Conservation (phyloP, 257 asterid genomes). For the Coffea canephora region DNA sequence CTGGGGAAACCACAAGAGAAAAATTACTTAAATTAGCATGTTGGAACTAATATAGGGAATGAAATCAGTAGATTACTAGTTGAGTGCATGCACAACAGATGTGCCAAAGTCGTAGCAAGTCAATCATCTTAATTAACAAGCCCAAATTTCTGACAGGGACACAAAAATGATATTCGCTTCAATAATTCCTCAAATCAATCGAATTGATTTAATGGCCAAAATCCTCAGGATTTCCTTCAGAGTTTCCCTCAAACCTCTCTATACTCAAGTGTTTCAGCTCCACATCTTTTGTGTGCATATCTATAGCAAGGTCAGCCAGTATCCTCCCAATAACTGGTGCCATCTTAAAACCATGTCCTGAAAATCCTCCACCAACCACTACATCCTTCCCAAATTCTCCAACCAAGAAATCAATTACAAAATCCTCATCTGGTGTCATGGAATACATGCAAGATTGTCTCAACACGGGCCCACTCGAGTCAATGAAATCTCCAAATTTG, state of each 20-base stretch:
- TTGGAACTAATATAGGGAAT: no score
- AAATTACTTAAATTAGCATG: no score
- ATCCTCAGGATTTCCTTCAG: conserved; percentile 52
- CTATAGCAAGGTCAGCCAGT: conserved; percentile 55
- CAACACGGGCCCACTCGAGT: conserved; percentile 42
- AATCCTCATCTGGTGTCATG: conserved; percentile 90
- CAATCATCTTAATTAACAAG: not conserved
- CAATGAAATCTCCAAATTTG: conserved; percentile 50
- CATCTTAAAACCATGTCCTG: conserved; percentile 98
- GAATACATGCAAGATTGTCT: conserved; percentile 89
- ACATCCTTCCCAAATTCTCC: conserved; percentile 68
- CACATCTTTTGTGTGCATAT: conserved; percentile 42
- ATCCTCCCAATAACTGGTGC: conserved; percentile 78
- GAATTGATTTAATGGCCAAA: conserved; percentile 56
- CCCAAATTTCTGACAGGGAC: not conserved
- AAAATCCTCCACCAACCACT: conserved; percentile 83
- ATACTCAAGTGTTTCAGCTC: conserved; percentile 47
- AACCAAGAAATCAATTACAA: conserved; percentile 72
- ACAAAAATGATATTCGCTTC: not conserved
- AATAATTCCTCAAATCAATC: not conserved
- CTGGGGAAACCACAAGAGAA: no score
- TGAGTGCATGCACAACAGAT: not conserved
- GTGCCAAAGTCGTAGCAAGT: not conserved
- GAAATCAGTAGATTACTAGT: no score
- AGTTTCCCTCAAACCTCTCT: conserved; percentile 48